Conservation (phyloP, 2,329 filamentous ascomycete species). For the Sclerotinia minor region DNA sequence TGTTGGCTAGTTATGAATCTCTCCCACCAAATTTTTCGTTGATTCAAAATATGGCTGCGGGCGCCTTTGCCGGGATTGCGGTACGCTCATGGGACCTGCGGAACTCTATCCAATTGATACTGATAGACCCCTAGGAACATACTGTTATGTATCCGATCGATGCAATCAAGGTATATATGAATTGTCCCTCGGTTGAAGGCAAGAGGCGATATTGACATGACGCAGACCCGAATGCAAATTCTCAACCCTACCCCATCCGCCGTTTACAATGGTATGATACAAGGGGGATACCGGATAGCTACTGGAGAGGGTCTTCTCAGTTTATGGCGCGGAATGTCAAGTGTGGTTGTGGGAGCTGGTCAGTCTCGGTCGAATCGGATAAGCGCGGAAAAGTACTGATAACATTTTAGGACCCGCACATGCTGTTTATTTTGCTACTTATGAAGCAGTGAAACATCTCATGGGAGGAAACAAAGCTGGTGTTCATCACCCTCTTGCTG, state of each 20-base stretch:
- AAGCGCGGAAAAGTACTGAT: slow-evolving; percentile 31
- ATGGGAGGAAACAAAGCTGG: slow-evolving; percentile 89
- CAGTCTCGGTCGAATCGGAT: slow-evolving; percentile 42
- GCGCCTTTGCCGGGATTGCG: slow-evolving; percentile 78
- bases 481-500: slow-evolving; percentile 88
- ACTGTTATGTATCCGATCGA: slow-evolving; percentile 99
- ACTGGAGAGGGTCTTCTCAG: slow-evolving; percentile 85
- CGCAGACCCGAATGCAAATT: slow-evolving; percentile 95
- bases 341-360: slow-evolving; percentile 94
- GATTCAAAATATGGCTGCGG: slow-evolving; percentile 90
- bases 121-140: slow-evolving; percentile 67
- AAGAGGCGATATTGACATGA: slow-evolving; percentile 28
- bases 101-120: slow-evolving; percentile 28
- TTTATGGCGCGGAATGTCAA: slow-evolving; percentile 94
- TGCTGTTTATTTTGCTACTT: slow-evolving; percentile 97
- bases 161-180: slow-evolving; percentile 76
- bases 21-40: slow-evolving; percentile 94
- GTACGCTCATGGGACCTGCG: slow-evolving; percentile 31
- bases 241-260: slow-evolving; percentile 78
- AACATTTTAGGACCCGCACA: slow-evolving; percentile 77
- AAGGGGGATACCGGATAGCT: slow-evolving; percentile 90
- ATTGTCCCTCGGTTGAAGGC: slow-evolving; percentile 10
- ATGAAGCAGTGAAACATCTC: slow-evolving; percentile 93
- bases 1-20: slow-evolving; percentile 71
- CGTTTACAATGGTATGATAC: slow-evolving; percentile 85